phyloP scores from a whole-genome alignment of 176 grass and related monocot genomes.

The Zea mays region Zm-B73-REFERENCE-NAM-5.0 NC_050100.1:214163501-214164000 shows the following conservation, averaged over 20 bases:
- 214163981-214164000: slow-evolving; percentile 47
- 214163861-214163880: slow-evolving; percentile 49
- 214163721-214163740: slow-evolving; percentile 48
- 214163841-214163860: slow-evolving; percentile 60
- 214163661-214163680: slow-evolving; percentile 40
- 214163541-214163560: slow-evolving; percentile 64
- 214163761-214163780: slow-evolving; percentile 66
- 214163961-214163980: slow-evolving; percentile 64
- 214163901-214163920: slow-evolving; percentile 62
- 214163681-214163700: slow-evolving; percentile 56
- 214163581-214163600: slow-evolving; percentile 69
- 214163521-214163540: slow-evolving; percentile 51
- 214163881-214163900: slow-evolving; percentile 70
- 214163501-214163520: slow-evolving; percentile 58
- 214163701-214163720: slow-evolving; percentile 64
- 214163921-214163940: slow-evolving; percentile 35
- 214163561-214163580: slow-evolving; percentile 47
- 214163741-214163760: slow-evolving; percentile 68
- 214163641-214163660: slow-evolving; percentile 17
- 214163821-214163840: slow-evolving; percentile 54
- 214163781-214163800: neutral
- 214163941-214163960: slow-evolving; percentile 53
- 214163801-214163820: slow-evolving; percentile 34
- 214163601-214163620: slow-evolving; percentile 50
- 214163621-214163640: neutral